phyloP scores from a whole-genome alignment of 1,284 basidiomycete genomes.

The Sanghuangporus weigelae region DNA sequence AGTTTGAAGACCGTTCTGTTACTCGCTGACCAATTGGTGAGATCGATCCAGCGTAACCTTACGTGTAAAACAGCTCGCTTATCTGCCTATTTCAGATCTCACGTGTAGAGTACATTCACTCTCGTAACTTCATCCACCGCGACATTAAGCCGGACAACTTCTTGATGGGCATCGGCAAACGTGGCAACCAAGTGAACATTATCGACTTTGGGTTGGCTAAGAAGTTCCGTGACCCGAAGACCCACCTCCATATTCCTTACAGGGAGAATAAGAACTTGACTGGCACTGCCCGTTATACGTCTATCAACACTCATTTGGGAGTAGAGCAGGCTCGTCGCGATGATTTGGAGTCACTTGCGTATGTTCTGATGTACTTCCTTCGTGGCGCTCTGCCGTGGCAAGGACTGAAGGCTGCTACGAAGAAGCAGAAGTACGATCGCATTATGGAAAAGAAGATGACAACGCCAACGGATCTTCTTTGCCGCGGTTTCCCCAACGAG shows the following conservation, averaged over 20 bases:
- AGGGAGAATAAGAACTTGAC: slow-evolving; percentile 99
- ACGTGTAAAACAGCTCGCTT: slow-evolving; percentile 7
- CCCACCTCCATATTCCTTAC: slow-evolving; percentile 98
- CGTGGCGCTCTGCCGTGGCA: slow-evolving; percentile 97
- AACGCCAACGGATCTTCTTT: slow-evolving; percentile 91
- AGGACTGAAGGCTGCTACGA: slow-evolving; percentile 95
- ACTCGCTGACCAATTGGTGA: slow-evolving; percentile 93
- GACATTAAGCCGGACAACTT: slow-evolving; percentile 99
- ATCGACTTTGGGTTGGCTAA: slow-evolving; percentile 99
- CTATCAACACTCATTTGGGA: slow-evolving; percentile 98
- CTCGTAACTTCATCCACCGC: slow-evolving; percentile 99
- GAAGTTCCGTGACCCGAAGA: slow-evolving; percentile 99
- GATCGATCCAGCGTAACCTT: slow-evolving; percentile 26
- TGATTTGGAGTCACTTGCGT: slow-evolving; percentile 93
- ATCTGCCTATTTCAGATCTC: slow-evolving; percentile 67
- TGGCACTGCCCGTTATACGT: slow-evolving; percentile 98
- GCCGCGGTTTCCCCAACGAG: slow-evolving; percentile 96
- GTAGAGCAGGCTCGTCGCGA: slow-evolving; percentile 96
- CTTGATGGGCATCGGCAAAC: slow-evolving; percentile 99
- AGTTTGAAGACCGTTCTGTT: slow-evolving; percentile 95
- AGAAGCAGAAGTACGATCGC: slow-evolving; percentile 99
- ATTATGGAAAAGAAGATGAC: slow-evolving; percentile 99
- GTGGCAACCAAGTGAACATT: slow-evolving; percentile 98
- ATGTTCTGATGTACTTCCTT: slow-evolving; percentile 98
- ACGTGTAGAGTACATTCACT: slow-evolving; percentile 98